Evolutionary conservation across 257 asterid genomes (phyloP).

Genomic region (Fraxinus excelsior): DNA sequence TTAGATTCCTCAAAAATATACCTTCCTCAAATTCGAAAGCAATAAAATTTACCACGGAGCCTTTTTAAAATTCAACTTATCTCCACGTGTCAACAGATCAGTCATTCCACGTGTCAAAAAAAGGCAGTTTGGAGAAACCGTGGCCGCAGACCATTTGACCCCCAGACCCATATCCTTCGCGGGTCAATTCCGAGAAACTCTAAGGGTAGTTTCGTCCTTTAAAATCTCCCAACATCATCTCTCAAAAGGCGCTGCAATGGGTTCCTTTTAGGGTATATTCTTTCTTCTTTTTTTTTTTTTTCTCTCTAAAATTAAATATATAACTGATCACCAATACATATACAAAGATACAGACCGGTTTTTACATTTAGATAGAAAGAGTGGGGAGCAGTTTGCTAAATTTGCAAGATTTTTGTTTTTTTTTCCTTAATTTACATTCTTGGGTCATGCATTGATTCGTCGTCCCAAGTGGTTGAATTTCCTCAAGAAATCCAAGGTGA

Average conservation of each 20-base stretch:
- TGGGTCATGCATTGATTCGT: conserved; percentile 25
- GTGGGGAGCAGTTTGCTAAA: conserved; percentile 21
- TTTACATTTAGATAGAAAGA: conserved; percentile 19
- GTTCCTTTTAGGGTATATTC: conserved; percentile 62
- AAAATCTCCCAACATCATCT: conserved; percentile 23
- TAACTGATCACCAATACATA: conserved; percentile 25
- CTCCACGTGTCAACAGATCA: conserved; percentile 24
- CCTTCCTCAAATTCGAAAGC: not conserved
- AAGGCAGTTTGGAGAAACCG: conserved; percentile 32
- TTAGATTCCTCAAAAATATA: conserved; percentile 7
- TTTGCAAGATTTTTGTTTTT: conserved; percentile 13
- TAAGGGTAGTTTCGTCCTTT: conserved; percentile 50
- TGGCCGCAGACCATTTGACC: conserved; percentile 34
- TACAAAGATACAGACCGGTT: not conserved
- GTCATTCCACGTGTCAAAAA: conserved; percentile 18
- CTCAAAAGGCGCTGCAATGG: conserved; percentile 21
- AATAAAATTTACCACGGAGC: not conserved
- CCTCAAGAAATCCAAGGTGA: conserved; percentile 49
- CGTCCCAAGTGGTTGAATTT: conserved; percentile 21
- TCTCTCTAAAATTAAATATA: conserved; percentile 22
- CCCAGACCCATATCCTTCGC: conserved; percentile 34
- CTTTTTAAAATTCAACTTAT: not conserved
- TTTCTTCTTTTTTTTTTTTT: conserved; percentile 10
- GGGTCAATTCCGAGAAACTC: conserved; percentile 35
- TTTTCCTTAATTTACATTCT: conserved; percentile 4